Conservation (phyloP, 2,329 filamentous ascomycete species). For the Colletotrichum sp. region DNA sequence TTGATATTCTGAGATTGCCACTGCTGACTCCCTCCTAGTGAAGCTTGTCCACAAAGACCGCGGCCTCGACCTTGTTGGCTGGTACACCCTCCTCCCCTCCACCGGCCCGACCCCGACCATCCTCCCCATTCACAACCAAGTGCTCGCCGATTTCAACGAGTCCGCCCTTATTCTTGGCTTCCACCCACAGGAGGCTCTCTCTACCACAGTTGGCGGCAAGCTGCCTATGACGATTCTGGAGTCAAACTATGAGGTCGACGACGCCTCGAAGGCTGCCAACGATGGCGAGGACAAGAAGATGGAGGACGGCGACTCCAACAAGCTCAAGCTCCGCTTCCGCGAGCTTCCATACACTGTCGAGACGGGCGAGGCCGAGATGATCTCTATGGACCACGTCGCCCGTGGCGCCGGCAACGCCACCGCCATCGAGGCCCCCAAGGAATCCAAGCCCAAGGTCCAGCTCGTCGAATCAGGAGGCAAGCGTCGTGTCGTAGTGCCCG, state of each 20-base stretch:
- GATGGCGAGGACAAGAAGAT: conserved; percentile 73
- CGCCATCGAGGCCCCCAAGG: conserved; percentile 49
- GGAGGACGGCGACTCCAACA: conserved; percentile 63
- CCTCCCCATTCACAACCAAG: conserved; percentile 78
- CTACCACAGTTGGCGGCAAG: conserved; percentile 71
- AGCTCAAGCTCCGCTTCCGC: conserved; percentile 73
- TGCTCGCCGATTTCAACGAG: conserved; percentile 79
- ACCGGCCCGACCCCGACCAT: conserved; percentile 73
- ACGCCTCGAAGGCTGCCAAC: conserved; percentile 40
- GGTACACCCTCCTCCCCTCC: conserved; percentile 81
- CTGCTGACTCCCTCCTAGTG: conserved; percentile 56
- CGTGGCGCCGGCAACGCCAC: conserved; percentile 83
- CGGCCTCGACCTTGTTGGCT: conserved; percentile 85
- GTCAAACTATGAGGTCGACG: conserved; percentile 77
- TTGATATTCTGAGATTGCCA: background rate
- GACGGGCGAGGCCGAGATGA: conserved; percentile 97
- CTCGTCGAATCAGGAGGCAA: conserved; percentile 56
- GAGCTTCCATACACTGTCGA: conserved; percentile 88
- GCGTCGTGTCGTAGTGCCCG: conserved; percentile 38
- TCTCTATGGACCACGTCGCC: conserved; percentile 92
- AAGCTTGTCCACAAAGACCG: conserved; percentile 87
- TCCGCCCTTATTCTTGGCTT: conserved; percentile 88
- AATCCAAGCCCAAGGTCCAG: conserved; percentile 42
- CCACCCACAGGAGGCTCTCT: conserved; percentile 67
- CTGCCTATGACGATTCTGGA: conserved; percentile 93